Evolutionary conservation across 1,284 basidiomycete genomes (phyloP), one percentile per base, ranked within the genome.

Genomic region (Cutaneotrichosporon spelunceum): DNA sequence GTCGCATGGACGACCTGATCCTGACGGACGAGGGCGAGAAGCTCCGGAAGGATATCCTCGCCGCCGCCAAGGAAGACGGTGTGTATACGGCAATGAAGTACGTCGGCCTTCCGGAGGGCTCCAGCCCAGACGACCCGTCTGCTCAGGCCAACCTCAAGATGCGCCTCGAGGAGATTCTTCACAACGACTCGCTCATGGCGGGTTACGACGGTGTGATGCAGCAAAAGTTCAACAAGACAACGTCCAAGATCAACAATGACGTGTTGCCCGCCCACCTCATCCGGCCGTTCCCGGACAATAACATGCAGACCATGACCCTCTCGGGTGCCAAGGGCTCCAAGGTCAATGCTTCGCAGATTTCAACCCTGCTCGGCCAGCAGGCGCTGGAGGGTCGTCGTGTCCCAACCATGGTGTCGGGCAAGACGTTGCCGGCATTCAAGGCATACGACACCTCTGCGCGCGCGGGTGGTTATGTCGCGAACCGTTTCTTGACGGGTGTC

Each of bases 231-330:
- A 96, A 93, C 63, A 88, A 91, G 69, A 88, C 91, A 2, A 93
- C 96, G 59, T 89, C 92, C 23, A 88, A 94, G 73, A 85, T 88
- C 49, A 91, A 90, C 57, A 88, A 94, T 72, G 84, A 87, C n/a
- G 90, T 90, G 72, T 85, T 99, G 70, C 96, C 96, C n/a, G 81
- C 86, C 56, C 90, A 90, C 55, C 85, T 99, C 42, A 83, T 91
- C 66, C 91, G 93, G 70, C 88, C 89, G 65, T 99, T 99, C 83
- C 96, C 96, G 29, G 87, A 93, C 77, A 99, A 99, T 81, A 90
- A 99, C 85, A 99, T 99, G 96, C 95, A 99, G 79, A 88, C 90
- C 67, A 99, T 99, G 96, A 98, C 95, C 5, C 86, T 92, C 60
- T 97, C 96, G 49, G 96, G 96, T 71, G 96, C 96, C 60, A 99